A percentile compares a stretch with the other conserved stretches of the same genome.
Evolutionary conservation across 2,329 filamentous ascomycete species (phyloP).

Genomic region (Aureobasidium sp.): DNA sequence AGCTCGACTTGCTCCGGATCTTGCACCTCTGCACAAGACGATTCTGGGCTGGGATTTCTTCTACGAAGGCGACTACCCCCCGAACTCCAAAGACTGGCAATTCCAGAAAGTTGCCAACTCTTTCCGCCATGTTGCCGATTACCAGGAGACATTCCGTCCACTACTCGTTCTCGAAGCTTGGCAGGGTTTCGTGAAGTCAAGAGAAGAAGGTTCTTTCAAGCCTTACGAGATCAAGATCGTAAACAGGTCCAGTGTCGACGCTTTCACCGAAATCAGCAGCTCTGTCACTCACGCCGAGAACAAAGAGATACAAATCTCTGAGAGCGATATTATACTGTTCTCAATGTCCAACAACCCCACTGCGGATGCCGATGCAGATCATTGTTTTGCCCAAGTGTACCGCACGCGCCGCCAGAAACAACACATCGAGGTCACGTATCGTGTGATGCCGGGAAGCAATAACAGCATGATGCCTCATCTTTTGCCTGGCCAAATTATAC

Average conservation of each 20-base stretch:
- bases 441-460: slow-evolving; percentile 54
- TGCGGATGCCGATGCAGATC: slow-evolving; percentile 56
- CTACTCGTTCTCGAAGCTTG: slow-evolving; percentile 89
- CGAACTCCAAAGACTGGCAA: slow-evolving; percentile 59
- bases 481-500: slow-evolving; percentile 61
- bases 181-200: slow-evolving; percentile 85
- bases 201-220: slow-evolving; percentile 75
- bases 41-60: slow-evolving; percentile 96
- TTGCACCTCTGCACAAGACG: slow-evolving; percentile 74
- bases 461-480: slow-evolving; percentile 37
- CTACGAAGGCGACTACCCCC: slow-evolving; percentile 78
- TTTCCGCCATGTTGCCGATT: slow-evolving; percentile 69
- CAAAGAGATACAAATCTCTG: slow-evolving; percentile 64
- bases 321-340: slow-evolving; percentile 84
- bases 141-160: slow-evolving; percentile 85
- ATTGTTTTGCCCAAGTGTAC: slow-evolving; percentile 81
- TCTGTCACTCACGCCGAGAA: slow-evolving; percentile 65
- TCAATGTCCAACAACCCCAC: slow-evolving; percentile 68
- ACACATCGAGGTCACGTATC: slow-evolving; percentile 76
- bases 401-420: slow-evolving; percentile 75
- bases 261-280: slow-evolving; percentile 85
- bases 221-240: slow-evolving; percentile 82
- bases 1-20: slow-evolving; percentile 81
- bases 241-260: slow-evolving; percentile 83
- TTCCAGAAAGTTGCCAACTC: slow-evolving; percentile 71